Conservation (phyloP, 2,329 filamentous ascomycete species). For the Lojkania enalia region DNA sequence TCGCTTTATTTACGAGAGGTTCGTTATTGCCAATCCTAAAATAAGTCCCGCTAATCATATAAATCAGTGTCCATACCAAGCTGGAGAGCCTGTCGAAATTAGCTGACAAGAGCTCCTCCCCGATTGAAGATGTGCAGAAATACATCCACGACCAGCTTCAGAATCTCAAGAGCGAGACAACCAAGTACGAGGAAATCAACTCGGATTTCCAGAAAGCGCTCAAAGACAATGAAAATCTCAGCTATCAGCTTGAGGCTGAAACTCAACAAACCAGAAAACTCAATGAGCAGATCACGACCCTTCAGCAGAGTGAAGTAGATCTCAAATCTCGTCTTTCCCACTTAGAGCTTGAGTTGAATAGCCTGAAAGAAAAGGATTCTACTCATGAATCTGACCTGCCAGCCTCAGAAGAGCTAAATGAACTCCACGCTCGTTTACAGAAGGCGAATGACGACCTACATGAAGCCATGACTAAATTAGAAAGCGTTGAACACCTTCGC, state of each 20-base stretch:
- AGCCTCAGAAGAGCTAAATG: slow-evolving; percentile 12
- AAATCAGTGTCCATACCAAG: slow-evolving; percentile 22
- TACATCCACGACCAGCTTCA: slow-evolving; percentile 22
- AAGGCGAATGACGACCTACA: slow-evolving; percentile 15
- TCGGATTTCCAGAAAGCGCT: slow-evolving; percentile 16
- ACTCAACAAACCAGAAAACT: slow-evolving; percentile 19
- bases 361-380: slow-evolving; percentile 9
- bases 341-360: slow-evolving; percentile 21
- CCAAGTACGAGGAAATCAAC: slow-evolving; percentile 25
- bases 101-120: slow-evolving; percentile 1
- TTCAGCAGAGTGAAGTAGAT: slow-evolving; percentile 16
- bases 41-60: not conserved
- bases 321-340: slow-evolving; percentile 12
- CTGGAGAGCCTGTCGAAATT: slow-evolving; percentile 14
- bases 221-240: slow-evolving; percentile 19
- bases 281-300: slow-evolving; percentile 10
- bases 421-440: slow-evolving; percentile 19
- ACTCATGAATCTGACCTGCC: slow-evolving; percentile 2
- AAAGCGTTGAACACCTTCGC: slow-evolving; percentile 6
- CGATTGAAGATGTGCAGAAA: slow-evolving; percentile 12
- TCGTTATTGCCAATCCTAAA: slow-evolving; percentile 3
- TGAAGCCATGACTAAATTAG: slow-evolving; percentile 7
- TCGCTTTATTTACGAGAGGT: slow-evolving; percentile 26
- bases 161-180: slow-evolving; percentile 19
- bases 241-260: slow-evolving; percentile 19